Base-by-base conservation (phyloP, 257 asterid genomes). In the Thymus mandschuricus region DNA sequence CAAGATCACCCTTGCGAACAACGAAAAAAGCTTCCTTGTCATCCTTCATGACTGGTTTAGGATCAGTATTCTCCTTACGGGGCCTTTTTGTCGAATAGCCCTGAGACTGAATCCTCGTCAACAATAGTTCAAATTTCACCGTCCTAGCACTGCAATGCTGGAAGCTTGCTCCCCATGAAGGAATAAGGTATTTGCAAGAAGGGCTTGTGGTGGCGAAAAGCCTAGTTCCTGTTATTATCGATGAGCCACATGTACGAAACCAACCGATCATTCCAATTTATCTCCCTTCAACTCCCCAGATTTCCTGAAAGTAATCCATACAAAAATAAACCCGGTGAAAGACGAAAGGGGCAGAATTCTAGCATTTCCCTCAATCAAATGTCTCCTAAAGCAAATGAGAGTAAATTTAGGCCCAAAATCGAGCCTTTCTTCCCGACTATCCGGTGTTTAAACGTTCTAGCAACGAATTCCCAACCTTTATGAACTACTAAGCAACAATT, bases 1-100 rank as follows among this genome's bases (percentile, higher is more conserved):
- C 85, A 62, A 91, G 78, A 76, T 91, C 97, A 38, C 97, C 98
- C 82, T 93, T 93, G 79, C 97, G 92, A 48, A 89, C 96, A 76
- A 93, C 98, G 80, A 89, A 93, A 77, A 93, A 93, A 29, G 96
- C 92, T 57, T 91, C 98, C 74, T 80, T 91, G 54, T 93, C 98
- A 68, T 91, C 96, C 87, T 91, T 91, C 96, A 89, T 86, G 58
- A 48, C 74, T 38, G 87, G 73, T 70, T 73, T 55, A 57, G 85
- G 58, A 59, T 62, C 81, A 56, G 80, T 46, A 54, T 84, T 85
- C 56, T 58, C 70, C 70, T 82, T 76, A 64, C 78, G 57, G 57
- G 86, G 58, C 67, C 68, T 83, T 79, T 88, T 85, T 5, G 91
- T 75, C 29, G 96, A 82, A 81, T 82, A 87, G 76, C 86, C 79